A percentile compares a stretch with the other conserved stretches of the same genome.
Evolutionary conservation across 2,329 filamentous ascomycete genomes (phyloP).

Genomic region (Hypoxylon sp.): DNA sequence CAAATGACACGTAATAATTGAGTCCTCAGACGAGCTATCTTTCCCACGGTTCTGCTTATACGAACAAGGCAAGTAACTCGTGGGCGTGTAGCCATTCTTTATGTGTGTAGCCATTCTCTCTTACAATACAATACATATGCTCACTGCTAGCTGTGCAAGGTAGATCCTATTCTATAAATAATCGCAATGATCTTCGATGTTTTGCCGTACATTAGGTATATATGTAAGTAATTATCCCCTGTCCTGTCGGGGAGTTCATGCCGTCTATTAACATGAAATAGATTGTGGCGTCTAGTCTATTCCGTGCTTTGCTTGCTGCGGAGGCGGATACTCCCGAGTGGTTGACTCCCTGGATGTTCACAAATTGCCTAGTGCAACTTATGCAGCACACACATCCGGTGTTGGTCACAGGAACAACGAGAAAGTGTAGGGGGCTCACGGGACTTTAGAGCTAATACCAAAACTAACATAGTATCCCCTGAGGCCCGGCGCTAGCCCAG

Average conservation of each 20-base stretch:
- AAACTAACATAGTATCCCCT: constrained; percentile 22
- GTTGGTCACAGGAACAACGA: constrained; percentile 48
- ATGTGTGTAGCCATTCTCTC: neutral
- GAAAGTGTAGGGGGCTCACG: constrained; percentile 33
- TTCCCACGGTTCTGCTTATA: constrained; percentile 1
- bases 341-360: constrained; percentile 27
- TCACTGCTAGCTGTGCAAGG: constrained; percentile 7
- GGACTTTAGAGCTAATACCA: constrained; percentile 38
- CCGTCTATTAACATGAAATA: constrained; percentile 23
- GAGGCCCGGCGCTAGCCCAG: too few relatives aligned
- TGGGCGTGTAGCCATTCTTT: neutral
- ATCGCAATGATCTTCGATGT: constrained; percentile 21
- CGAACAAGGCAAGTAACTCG: neutral
- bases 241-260: constrained; percentile 19
- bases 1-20: constrained; percentile 3
- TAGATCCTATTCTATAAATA: constrained; percentile 31
- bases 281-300: constrained; percentile 27
- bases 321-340: constrained; percentile 48
- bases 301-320: constrained; percentile 34
- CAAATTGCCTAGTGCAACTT: constrained; percentile 43
- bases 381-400: constrained; percentile 50
- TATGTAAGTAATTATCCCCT: constrained; percentile 12
- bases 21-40: neutral
- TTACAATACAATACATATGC: neutral
- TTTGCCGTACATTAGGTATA: constrained; percentile 2